Percentiles rank a stretch among this genome's conserved stretches.
Evolutionary conservation across 2,329 filamentous ascomycete species (phyloP).

Genomic region (Trichoderma citrinoviride): DNA sequence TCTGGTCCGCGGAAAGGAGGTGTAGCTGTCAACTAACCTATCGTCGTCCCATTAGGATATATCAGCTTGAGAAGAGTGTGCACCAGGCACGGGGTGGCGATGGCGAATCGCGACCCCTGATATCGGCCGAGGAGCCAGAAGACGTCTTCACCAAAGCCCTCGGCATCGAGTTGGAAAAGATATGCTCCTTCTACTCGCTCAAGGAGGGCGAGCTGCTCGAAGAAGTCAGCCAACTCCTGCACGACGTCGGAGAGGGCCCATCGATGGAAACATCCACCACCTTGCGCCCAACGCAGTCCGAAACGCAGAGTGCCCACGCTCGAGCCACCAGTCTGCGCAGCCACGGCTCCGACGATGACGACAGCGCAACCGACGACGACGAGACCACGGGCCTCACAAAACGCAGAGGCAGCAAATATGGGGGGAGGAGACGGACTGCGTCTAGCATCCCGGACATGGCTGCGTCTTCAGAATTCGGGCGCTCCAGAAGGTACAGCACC

Average conservation of each 20-base stretch:
- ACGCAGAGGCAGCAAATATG: conserved; percentile 38
- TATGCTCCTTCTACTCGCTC: conserved; percentile 81
- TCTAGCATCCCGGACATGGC: conserved; percentile 52
- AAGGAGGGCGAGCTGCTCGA: conserved; percentile 87
- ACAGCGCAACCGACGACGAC: conserved; percentile 63
- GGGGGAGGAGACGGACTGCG: conserved; percentile 40
- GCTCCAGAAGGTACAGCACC: conserved; percentile 62
- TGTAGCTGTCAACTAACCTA: background rate
- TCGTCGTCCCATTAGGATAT: conserved; percentile 63
- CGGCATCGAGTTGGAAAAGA: conserved; percentile 89
- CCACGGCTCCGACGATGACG: conserved; percentile 45
- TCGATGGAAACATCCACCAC: conserved; percentile 44
- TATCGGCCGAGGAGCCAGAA: conserved; percentile 73
- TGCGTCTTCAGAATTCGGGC: conserved; percentile 58
- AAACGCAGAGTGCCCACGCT: conserved; percentile 29
- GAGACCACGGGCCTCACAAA: conserved; percentile 56
- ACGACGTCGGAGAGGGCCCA: conserved; percentile 62
- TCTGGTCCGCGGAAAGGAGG: background rate
- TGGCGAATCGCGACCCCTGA: conserved; percentile 79
- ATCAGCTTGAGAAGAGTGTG: conserved; percentile 83
- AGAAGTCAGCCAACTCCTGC: conserved; percentile 73
- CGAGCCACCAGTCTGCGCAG: conserved; percentile 41
- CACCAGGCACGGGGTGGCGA: conserved; percentile 65
- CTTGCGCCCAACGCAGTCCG: conserved; percentile 35
- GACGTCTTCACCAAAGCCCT: conserved; percentile 76